Evolutionary conservation across 192 early-diverging fungal species (phyloP).

Genomic region (Chytriomyces sp.): DNA sequence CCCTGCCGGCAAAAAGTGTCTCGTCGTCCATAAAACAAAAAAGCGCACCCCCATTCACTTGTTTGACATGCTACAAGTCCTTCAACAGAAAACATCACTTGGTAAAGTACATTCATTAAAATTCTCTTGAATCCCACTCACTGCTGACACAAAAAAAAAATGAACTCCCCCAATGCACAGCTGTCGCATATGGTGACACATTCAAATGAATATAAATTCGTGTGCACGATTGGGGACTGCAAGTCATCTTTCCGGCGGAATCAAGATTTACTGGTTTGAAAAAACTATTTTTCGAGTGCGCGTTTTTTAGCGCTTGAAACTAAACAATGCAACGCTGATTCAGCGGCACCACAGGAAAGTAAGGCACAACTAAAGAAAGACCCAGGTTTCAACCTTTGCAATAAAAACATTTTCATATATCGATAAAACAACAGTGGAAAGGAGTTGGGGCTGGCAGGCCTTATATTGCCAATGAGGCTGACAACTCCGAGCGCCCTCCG

Average conservation of each 20-base stretch:
- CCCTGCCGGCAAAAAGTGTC: too few relatives aligned
- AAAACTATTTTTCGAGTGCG: too few relatives aligned
- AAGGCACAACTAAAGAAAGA: not conserved
- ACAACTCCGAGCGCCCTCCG: too few relatives aligned
- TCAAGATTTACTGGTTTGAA: not conserved
- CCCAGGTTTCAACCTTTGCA: not conserved
- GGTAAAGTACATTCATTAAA: too few relatives aligned
- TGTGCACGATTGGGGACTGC: not conserved
- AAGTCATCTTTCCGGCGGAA: not conserved
- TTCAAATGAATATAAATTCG: not conserved
- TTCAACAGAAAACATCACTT: too few relatives aligned
- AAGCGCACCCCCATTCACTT: too few relatives aligned
- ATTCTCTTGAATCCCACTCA: too few relatives aligned
- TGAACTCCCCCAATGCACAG: not conserved
- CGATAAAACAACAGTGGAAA: not conserved
- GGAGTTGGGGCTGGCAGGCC: not conserved
- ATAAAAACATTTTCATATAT: not conserved
- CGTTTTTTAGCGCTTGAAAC: too few relatives aligned
- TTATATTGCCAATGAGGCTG: not conserved
- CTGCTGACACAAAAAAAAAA: too few relatives aligned
- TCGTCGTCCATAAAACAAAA: too few relatives aligned
- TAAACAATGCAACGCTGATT: too few relatives aligned
- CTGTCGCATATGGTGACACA: not conserved
- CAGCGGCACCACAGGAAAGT: not conserved
- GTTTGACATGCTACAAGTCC: too few relatives aligned